Percentiles rank a stretch among this genome's conserved stretches.
Evolutionary conservation across 2,329 filamentous ascomycete genomes (phyloP).

Genomic region (Sporothrix luriei): DNA sequence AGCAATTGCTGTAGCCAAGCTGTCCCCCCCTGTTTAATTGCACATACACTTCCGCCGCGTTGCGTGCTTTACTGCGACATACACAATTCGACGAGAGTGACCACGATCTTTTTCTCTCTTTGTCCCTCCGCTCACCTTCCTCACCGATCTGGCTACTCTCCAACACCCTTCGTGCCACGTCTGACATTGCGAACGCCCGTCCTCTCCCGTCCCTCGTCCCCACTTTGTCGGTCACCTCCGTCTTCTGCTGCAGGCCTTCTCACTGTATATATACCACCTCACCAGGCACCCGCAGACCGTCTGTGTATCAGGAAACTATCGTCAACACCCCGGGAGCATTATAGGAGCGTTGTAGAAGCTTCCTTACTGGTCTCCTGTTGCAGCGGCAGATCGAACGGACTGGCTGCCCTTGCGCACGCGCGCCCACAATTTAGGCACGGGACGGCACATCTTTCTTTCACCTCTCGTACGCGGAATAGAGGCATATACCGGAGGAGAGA

Average conservation of each 20-base stretch:
- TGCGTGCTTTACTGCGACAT: conserved; percentile 1
- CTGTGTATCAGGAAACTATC: background rate
- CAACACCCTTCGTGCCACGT: conserved; percentile 6
- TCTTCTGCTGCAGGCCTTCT: background rate
- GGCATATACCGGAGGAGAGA: conserved; percentile 29
- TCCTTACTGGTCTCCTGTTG: background rate
- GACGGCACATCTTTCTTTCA: conserved; percentile 23
- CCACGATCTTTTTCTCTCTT: background rate
- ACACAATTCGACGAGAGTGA: background rate
- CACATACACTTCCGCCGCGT: background rate
- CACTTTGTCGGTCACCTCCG: background rate
- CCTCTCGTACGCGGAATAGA: conserved; percentile 17
- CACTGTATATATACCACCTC: background rate
- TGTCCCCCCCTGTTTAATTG: conserved; percentile 6
- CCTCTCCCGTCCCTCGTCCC: conserved; percentile 13
- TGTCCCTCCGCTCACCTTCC: background rate
- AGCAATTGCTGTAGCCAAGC: conserved; percentile 22
- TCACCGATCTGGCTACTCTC: background rate
- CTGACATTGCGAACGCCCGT: conserved; percentile 23
- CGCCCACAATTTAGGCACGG: conserved; percentile 22
- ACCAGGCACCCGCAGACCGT: too few species aligned
- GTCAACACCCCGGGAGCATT: background rate
- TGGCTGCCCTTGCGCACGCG: background rate
- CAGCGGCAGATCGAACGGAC: background rate
- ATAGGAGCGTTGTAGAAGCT: background rate